A percentile compares a stretch with the other conserved stretches of the same genome.
Evolutionary conservation across 1,284 basidiomycete species (phyloP).

Genomic region (Cryptococcus hybrid): DNA sequence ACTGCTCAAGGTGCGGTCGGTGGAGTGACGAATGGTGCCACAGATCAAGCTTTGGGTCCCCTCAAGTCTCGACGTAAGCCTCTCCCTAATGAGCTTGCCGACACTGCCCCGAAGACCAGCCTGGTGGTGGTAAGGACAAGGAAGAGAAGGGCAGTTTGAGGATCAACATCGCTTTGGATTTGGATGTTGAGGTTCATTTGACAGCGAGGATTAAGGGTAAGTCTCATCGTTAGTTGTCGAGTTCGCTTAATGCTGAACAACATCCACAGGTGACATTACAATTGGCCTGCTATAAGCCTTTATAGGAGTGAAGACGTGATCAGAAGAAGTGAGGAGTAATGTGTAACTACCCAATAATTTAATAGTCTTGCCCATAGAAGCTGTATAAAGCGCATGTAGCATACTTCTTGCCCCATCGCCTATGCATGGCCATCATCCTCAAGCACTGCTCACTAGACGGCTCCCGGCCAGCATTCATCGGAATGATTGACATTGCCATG

Average conservation of each 20-base stretch:
- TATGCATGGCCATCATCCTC: too few species aligned
- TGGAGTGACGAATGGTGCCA: background rate
- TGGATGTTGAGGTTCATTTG: conserved; percentile 22
- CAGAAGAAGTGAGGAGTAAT: background rate
- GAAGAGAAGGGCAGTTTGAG: conserved; percentile 15
- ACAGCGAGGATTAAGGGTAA: conserved; percentile 18
- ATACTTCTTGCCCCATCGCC: too few species aligned
- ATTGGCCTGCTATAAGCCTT: conserved; percentile 17
- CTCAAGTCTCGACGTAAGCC: conserved; percentile 1
- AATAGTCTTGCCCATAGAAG: background rate
- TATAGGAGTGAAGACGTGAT: background rate
- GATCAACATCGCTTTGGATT: conserved; percentile 19
- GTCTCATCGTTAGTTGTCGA: background rate
- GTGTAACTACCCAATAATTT: background rate
- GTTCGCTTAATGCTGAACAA: background rate
- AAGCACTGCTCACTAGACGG: too few species aligned
- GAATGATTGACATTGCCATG: too few species aligned
- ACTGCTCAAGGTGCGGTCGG: background rate
- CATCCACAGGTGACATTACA: conserved; percentile 13
- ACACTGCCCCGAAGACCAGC: conserved; percentile 3
- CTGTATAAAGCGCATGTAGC: too few species aligned
- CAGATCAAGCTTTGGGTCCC: conserved; percentile 2
- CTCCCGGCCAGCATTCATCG: too few species aligned
- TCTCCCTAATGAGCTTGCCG: conserved; percentile 3
- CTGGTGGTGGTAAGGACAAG: conserved; percentile 9